Evolutionary conservation across 1,284 basidiomycete species (phyloP).

Genomic region (Inonotus hispidus): DNA sequence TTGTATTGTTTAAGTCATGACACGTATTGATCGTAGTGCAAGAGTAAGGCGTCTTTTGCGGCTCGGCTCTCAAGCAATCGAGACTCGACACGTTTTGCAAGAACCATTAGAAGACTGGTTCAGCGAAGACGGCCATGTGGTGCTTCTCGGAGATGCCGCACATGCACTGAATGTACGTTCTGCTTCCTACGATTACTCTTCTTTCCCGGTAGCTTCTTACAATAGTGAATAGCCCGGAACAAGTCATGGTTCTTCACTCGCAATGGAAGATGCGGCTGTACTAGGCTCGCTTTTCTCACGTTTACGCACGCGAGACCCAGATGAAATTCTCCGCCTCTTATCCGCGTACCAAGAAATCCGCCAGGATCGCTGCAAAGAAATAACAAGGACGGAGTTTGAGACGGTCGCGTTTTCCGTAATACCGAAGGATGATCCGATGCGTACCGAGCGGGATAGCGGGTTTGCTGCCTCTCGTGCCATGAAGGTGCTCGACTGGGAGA

Average conservation of each 20-base stretch:
- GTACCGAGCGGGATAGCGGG: conserved; percentile 39
- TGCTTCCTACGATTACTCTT: background rate
- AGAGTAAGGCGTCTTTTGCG: background rate
- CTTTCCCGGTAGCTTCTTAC: background rate
- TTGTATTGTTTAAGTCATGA: background rate
- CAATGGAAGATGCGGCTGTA: conserved; percentile 52
- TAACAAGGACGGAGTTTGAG: conserved; percentile 32
- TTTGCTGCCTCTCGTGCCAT: conserved; percentile 22
- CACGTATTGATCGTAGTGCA: background rate
- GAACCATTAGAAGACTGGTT: conserved; percentile 40
- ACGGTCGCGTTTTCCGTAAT: conserved; percentile 34
- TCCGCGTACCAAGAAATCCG: conserved; percentile 49
- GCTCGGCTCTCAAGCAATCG: conserved; percentile 1
- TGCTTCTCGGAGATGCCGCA: conserved; percentile 45
- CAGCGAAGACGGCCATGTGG: conserved; percentile 35
- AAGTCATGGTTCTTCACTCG: conserved; percentile 12
- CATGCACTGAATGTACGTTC: conserved; percentile 34
- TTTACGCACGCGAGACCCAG: conserved; percentile 31
- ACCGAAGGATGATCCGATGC: conserved; percentile 32
- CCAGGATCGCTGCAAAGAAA: conserved; percentile 32
- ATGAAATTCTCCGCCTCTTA: conserved; percentile 47
- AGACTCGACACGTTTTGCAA: conserved; percentile 12
- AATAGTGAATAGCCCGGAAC: conserved; percentile 9
- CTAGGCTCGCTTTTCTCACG: conserved; percentile 56
- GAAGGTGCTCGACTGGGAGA: conserved; percentile 13